Evolutionary conservation across 192 early-diverging fungal species (phyloP), one percentile per base, ranked within the genome.

Genomic region (Coemansia sp.): DNA sequence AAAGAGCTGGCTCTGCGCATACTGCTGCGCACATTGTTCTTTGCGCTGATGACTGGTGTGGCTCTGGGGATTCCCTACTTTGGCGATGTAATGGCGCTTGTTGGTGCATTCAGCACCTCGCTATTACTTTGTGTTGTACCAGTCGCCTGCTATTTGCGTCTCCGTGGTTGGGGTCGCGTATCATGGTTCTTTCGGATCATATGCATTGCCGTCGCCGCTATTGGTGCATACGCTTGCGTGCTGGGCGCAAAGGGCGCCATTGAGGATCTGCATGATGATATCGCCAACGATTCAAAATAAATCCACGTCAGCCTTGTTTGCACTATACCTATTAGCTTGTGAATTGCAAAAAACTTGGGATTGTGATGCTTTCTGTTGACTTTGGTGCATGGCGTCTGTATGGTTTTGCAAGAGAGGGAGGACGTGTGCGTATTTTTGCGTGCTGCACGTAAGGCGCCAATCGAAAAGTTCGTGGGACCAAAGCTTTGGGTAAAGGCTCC

Each of bases 111-210:
- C 19, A 82, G 85, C 62, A 93, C 89, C 66, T 86, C 82, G 49
- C 65, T 83, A 26, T 69, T 94, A 14, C 87, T 94, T 72, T 92
- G 92, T 69, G 81, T 92, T 24, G 74, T 94, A 54, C 92, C 91
- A 7, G 78, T 89, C 32, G 49, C 87, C 9, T 91, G 84, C 73
- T 89, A 94, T 60, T 63, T 88, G 24, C 83, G 82, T 67, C 66
- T 94, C 32, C 86, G 80, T 54, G 90, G 91, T 2, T 85, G 85
- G 83, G 49, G 74, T 7, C 72, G 65, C 8, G 66, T 87, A 59
- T 60, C 62, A 21, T 72, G 71, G 71, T 73, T 73, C 38, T 77
- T 86, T 60, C 71, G 86, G 55, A 60, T 79, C 24, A 77, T 85
- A 72, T 83, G 63, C 27, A 69, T 91, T 48, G 90, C 88, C 25